Conservation (phyloP, 139 green algal species). For the Chlorella sp. region DNA sequence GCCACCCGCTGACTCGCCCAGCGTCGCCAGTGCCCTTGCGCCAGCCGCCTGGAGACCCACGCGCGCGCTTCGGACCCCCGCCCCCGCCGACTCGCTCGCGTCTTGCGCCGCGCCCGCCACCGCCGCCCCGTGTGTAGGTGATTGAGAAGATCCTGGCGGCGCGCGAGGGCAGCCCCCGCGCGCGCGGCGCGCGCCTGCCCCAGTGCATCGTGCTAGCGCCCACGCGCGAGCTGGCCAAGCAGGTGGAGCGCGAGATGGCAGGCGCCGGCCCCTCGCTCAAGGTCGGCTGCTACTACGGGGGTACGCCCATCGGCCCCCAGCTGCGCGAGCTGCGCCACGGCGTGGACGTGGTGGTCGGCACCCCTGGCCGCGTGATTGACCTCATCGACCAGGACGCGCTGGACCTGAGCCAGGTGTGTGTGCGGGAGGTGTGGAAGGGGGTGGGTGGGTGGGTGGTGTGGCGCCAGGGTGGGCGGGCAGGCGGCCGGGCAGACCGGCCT, state of each 20-base stretch:
- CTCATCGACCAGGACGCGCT: constrained; percentile 86
- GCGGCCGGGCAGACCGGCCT: neutral
- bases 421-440: neutral
- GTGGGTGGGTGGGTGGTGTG: neutral
- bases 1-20: too few relatives aligned
- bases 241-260: constrained; percentile 94
- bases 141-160: constrained; percentile 87
- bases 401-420: constrained; percentile 60
- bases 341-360: constrained; percentile 96
- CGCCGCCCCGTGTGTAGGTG: too few relatives aligned
- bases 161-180: neutral
- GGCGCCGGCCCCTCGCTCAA: constrained; percentile 62
- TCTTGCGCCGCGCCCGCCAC: too few relatives aligned
- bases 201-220: constrained; percentile 91
- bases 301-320: constrained; percentile 73
- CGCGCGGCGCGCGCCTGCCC: constrained; percentile 47
- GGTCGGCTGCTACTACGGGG: constrained; percentile 90
- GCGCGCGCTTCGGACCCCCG: too few relatives aligned
- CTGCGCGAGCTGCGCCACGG: constrained; percentile 73
- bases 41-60: too few relatives aligned
- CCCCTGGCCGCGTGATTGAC: constrained; percentile 95
- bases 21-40: too few relatives aligned
- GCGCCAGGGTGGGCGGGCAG: neutral
- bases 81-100: too few relatives aligned
- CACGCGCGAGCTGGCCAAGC: constrained; percentile 98